Conservation (phyloP, 2,329 filamentous ascomycete species). For the Fusarium albosuccineum region DNA sequence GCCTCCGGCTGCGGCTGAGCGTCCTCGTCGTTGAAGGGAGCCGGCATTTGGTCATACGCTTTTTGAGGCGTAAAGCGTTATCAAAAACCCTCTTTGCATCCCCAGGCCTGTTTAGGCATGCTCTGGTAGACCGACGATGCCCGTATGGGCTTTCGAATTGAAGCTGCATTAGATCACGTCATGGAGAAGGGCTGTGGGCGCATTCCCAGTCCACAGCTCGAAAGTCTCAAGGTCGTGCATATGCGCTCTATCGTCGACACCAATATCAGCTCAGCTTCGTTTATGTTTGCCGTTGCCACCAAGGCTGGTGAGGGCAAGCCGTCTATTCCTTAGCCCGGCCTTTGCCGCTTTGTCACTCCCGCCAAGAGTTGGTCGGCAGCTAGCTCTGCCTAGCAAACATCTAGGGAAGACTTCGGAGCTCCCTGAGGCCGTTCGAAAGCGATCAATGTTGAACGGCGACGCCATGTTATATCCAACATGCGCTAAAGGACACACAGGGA, state of each 20-base stretch:
- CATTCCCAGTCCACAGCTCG: neutral
- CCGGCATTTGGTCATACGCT: neutral
- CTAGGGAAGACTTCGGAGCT: neutral
- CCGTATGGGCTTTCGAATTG: neutral
- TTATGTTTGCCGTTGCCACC: neutral
- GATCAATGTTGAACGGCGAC: neutral
- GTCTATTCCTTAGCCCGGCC: neutral
- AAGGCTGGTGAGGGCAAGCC: neutral
- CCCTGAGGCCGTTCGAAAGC: neutral
- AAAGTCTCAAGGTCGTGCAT: neutral
- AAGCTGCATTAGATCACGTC: neutral
- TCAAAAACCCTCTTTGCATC: neutral
- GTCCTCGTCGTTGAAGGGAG: neutral
- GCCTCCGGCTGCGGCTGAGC: neutral
- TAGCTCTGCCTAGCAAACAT: neutral
- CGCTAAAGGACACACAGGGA: too few relatives aligned
- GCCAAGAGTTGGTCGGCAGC: neutral
- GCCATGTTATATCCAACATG: too few relatives aligned
- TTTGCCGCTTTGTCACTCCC: neutral
- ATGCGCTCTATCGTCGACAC: neutral
- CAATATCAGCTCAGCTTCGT: neutral
- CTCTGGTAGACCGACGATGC: neutral
- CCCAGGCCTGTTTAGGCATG: neutral
- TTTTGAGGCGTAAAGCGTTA: neutral
- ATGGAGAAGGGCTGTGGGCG: neutral